Evolutionary conservation across 2,329 filamentous ascomycete genomes (phyloP), one percentile per base, ranked within the genome.

Genomic region (Aspergillus cejpii): DNA sequence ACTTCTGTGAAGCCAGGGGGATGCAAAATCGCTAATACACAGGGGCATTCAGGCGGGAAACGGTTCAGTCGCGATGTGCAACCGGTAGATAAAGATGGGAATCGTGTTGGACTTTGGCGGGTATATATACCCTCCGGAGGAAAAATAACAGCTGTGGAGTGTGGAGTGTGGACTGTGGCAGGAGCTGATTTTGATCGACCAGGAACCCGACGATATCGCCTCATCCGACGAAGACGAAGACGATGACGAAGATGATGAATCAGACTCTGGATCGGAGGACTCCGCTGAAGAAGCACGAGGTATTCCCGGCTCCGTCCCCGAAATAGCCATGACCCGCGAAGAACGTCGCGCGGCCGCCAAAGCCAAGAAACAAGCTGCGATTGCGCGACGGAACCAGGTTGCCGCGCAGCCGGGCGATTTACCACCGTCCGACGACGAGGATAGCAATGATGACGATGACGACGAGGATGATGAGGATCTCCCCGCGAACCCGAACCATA

Each of bases 61-160:
- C 84, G 94, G 63, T 98, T 94, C 74, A 96, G 90, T 55, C 85
- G 88, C 55, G 84, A 96, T 66, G 81, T 97, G 37, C 83, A 87
- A 67, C 90, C 90, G 15, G 73, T 92, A 61, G 90, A 96, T 62
- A 83, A 83, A 56, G 87, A 97, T 63, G 92, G 91, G 57, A 92
- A 92, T 62, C 82, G 87, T 57, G 76, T 91, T 51, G 83, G 85
- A 75, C 91, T 95, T 79, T 95, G 91, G 87, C 82, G 79, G 64
- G 79, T 82, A 63, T 71, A 80, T 62, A 49, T 31, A 21, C 62
- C 45, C 34, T 27, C 4, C 5, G 8, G 8, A 4, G 5, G 8
- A 8, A 24, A 24, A 4, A 24, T 24, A 24, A n/a, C n/a, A n/a
- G n/a, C n/a, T n/a, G n/a, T n/a, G n/a, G n/a, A n/a, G n/a, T n/a